A percentile compares a stretch with the other conserved stretches of the same genome.
Evolutionary conservation across 345 rosid genomes (phyloP).

Genomic region (Erysimum cheiranthoides): DNA sequence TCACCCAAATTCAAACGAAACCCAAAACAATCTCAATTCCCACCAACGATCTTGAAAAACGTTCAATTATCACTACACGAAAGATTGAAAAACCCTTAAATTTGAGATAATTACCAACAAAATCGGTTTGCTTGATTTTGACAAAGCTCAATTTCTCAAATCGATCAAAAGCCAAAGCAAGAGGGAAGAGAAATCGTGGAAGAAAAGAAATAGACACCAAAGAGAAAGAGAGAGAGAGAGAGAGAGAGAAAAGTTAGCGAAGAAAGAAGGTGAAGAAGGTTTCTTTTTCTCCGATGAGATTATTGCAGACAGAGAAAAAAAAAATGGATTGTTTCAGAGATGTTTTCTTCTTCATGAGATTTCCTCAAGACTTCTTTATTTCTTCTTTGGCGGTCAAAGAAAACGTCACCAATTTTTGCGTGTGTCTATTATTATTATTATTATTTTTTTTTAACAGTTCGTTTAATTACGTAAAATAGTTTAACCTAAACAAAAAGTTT

Average conservation of each 20-base stretch:
- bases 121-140: conserved; percentile 19
- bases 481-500: too few species aligned
- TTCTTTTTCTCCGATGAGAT: not conserved
- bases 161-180: conserved; percentile 24
- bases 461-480: too few species aligned
- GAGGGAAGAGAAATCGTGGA: not conserved
- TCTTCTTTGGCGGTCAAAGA: conserved; percentile 39
- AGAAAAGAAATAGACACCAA: not conserved
- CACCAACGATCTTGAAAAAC: conserved; percentile 1
- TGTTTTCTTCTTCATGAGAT: conserved; percentile 24
- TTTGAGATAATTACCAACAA: conserved; percentile 1
- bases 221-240: not conserved
- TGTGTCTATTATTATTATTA: not conserved
- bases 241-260: not conserved
- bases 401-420: conserved; percentile 26
- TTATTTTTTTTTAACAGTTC: not conserved
- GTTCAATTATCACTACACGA: conserved; percentile 3
- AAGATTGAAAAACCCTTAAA: not conserved
- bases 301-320: not conserved
- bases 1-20: not conserved
- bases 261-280: conserved; percentile 6
- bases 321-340: conserved; percentile 1
- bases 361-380: conserved; percentile 20
- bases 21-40: conserved; percentile 9
- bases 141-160: conserved; percentile 20